Evolutionary conservation across 805 yeast genomes (phyloP), one percentile per base, ranked within the genome.

Genomic region (Cyberlindnera japonica): DNA sequence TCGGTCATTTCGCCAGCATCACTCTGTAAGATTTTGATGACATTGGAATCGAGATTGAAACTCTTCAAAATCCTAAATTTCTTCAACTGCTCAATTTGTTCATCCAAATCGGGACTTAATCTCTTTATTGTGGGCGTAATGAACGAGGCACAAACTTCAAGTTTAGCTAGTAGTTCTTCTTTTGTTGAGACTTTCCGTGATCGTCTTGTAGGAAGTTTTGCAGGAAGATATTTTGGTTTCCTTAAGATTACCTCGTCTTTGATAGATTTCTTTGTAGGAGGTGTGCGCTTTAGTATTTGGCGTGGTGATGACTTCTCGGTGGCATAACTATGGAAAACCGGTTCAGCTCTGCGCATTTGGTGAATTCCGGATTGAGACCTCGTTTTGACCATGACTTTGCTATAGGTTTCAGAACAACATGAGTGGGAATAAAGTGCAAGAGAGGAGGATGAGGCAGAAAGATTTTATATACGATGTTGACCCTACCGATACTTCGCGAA

Each of bases 21-120:
- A 6, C 43, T 41, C 21, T 30, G 27, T n/a, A 53, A 12, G 3
- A 53, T 5, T 24, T 41, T 38, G 7, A 54, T 18, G 0, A 51
- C 45, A 11, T 34, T 36, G 28, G 47, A 33, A 22, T 47, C 43
- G 2, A 49, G 34, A 16, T 40, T 33, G 25, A 54, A 25, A 16
- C 38, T 40, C 29, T 45, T 54, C 27, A 54, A 48, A 11, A 50
- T 32, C 18, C 36, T 39, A 27, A 46, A 54, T 12, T 38, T 43
- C 9, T 37, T 26, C 18, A 54, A 34, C 3, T 26, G 22, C 3
- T 38, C 40, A 3, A 49, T n/a, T 6, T 53, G 54, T 12, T 36
- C 21, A 12, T 29, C n/a, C 15, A 51, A 11, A 6, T 34, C 27
- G 4, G 53, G 50, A 3, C 41, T 29, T 1, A 42, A 11, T 3